Percentiles rank a stretch among this genome's conserved stretches.
Conservation (phyloP, 169 alveolate species). For the Babesia caballi region DNA sequence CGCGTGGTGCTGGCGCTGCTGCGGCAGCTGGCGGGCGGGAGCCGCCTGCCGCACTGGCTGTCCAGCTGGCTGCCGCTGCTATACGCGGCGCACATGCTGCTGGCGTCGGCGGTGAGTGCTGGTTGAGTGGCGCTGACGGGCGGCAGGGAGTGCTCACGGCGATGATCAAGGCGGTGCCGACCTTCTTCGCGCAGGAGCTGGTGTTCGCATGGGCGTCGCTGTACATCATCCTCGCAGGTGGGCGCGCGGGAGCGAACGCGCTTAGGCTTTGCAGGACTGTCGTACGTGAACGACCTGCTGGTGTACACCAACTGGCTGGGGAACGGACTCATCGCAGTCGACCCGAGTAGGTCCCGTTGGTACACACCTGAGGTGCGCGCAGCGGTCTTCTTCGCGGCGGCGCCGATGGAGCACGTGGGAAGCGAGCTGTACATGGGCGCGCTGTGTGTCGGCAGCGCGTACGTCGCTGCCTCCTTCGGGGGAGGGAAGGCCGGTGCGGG, state of each 20-base stretch:
- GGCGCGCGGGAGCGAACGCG: not conserved
- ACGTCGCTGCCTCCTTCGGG: not conserved
- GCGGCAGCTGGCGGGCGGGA: slow-evolving; percentile 7
- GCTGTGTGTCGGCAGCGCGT: slow-evolving; percentile 13
- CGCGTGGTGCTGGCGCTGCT: not conserved
- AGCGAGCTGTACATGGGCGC: slow-evolving; percentile 1
- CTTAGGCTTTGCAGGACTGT: slow-evolving; percentile 11
- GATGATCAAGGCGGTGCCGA: slow-evolving; percentile 45
- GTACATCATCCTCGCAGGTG: slow-evolving; percentile 56
- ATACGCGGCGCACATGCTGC: slow-evolving; percentile 6
- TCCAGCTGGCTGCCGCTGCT: slow-evolving; percentile 1
- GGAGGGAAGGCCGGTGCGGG: not conserved
- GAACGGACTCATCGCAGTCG: not conserved
- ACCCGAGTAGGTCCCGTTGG: slow-evolving; percentile 12
- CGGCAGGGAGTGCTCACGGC: slow-evolving; percentile 29
- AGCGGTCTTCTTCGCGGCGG: slow-evolving; percentile 26
- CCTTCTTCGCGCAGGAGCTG: slow-evolving; percentile 59
- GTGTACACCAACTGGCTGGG: slow-evolving; percentile 24
- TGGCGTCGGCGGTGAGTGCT: slow-evolving; percentile 33
- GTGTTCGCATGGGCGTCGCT: slow-evolving; percentile 41
- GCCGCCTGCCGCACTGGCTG: slow-evolving; percentile 15
- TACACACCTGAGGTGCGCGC: not conserved
- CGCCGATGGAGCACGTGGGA: not conserved
- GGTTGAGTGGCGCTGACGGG: not conserved
- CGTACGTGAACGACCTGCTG: slow-evolving; percentile 47